These are phyloP conservation scores for Ceriops zippeliana DNA, from an alignment of 345 rosid genomes.

Conservation along the genomic window DNA sequence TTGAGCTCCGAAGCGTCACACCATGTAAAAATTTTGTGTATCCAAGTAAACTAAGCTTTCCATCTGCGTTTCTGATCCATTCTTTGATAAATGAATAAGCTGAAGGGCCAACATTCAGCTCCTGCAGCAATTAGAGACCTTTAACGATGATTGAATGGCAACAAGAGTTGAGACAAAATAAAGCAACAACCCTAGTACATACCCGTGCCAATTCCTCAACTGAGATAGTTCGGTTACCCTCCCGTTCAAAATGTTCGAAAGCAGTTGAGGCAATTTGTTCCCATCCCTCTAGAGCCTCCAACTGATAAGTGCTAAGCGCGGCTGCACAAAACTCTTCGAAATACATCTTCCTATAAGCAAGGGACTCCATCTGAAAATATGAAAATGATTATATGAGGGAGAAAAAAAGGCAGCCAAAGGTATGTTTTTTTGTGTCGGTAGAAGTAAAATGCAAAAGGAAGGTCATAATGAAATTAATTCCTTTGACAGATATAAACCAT, in stretches of 20 bases:
- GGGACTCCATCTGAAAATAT: constrained; percentile 62
- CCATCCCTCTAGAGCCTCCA: constrained; percentile 87
- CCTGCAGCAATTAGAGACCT: constrained; percentile 37
- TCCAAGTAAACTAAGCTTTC: constrained; percentile 80
- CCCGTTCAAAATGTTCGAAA: constrained; percentile 73
- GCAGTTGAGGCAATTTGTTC: constrained; percentile 66
- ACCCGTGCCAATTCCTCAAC: constrained; percentile 78
- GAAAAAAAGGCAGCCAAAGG: background rate
- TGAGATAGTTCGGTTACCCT: constrained; percentile 78
- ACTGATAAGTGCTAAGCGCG: constrained; percentile 72
- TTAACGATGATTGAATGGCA: background rate
- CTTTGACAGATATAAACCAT: background rate
- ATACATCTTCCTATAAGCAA: constrained; percentile 58
- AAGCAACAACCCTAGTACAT: constrained; percentile 11
- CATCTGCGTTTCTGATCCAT: constrained; percentile 76
- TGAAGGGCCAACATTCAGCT: constrained; percentile 75
- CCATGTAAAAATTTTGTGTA: constrained; percentile 83
- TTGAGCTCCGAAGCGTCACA: constrained; percentile 66
- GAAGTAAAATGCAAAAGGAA: background rate
- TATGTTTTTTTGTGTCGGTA: background rate
- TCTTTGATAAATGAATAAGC: constrained; percentile 68
- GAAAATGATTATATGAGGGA: background rate
- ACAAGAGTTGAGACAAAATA: background rate
- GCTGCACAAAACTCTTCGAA: constrained; percentile 96
- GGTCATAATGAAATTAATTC: background rate